A percentile compares a stretch with the other conserved stretches of the same genome.
Evolutionary conservation across 768 basidiomycete species (phyloP).

Genomic region (Coprinellus aureogranulatus): DNA sequence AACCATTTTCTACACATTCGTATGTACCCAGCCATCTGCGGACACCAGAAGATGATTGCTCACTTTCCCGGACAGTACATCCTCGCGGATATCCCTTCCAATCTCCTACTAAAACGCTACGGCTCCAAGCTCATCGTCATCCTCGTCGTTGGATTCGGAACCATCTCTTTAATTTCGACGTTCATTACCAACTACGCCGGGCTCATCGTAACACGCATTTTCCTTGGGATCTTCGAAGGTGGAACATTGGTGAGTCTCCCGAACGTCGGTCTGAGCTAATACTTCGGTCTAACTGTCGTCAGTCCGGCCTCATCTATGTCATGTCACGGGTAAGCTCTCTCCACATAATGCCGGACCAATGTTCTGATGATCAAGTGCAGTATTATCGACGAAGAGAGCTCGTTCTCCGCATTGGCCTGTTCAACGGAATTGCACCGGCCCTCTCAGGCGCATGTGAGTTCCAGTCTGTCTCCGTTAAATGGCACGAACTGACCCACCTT

Average conservation of each 20-base stretch:
- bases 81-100: conserved; percentile 39
- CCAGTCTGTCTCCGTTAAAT: too few species aligned
- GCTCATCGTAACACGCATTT: conserved; percentile 35
- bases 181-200: conserved; percentile 35
- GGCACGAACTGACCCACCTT: too few species aligned
- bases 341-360: not conserved
- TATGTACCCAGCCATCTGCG: conserved; percentile 13
- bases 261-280: not conserved
- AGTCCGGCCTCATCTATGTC: conserved; percentile 40
- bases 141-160: conserved; percentile 37
- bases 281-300: not conserved
- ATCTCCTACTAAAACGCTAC: conserved; percentile 39
- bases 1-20: conserved; percentile 41
- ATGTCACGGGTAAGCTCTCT: conserved; percentile 32
- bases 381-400: conserved; percentile 36
- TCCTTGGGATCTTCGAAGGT: conserved; percentile 42
- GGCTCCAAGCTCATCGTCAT: conserved; percentile 39
- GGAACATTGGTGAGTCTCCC: conserved; percentile 35
- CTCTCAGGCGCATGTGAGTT: conserved; percentile 36
- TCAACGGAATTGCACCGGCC: conserved; percentile 32
- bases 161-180: conserved; percentile 36
- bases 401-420: conserved; percentile 34
- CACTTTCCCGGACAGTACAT: conserved; percentile 28
- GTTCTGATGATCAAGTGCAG: conserved; percentile 12
- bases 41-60: not conserved